Conservation (phyloP, 1,139 yeast species). For the Taphrina communis region DNA sequence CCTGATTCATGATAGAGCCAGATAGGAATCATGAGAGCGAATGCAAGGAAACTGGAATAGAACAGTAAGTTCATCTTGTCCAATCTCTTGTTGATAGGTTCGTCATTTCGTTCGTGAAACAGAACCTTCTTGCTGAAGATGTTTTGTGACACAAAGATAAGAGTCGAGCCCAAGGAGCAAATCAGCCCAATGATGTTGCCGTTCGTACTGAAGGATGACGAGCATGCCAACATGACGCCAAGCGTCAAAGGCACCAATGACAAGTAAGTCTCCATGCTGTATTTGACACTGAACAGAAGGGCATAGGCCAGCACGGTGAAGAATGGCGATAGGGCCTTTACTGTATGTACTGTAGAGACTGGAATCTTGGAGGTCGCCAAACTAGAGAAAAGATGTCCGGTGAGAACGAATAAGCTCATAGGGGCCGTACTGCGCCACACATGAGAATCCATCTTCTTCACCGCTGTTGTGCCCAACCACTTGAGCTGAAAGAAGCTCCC, state of each 20-base stretch:
- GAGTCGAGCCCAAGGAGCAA: slow-evolving; percentile 79
- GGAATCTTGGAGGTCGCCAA: slow-evolving; percentile 88
- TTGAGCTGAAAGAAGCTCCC: slow-evolving; percentile 52
- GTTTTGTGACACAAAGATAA: slow-evolving; percentile 88
- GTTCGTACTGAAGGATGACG: slow-evolving; percentile 52
- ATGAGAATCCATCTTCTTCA: slow-evolving; percentile 53
- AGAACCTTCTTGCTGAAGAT: slow-evolving; percentile 85
- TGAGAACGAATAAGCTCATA: slow-evolving; percentile 89
- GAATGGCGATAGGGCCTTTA: slow-evolving; percentile 86
- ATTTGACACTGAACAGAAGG: slow-evolving; percentile 62
- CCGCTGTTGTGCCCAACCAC: slow-evolving; percentile 52
- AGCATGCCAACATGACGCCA: slow-evolving; percentile 87
- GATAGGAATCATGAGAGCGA: slow-evolving; percentile 74
- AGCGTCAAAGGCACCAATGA: slow-evolving; percentile 75
- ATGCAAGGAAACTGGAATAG: slow-evolving; percentile 84
- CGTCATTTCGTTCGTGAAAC: slow-evolving; percentile 54
- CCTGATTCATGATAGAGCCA: slow-evolving; percentile 70
- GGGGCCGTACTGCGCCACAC: slow-evolving; percentile 72
- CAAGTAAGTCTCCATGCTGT: slow-evolving; percentile 69
- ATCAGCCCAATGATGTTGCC: slow-evolving; percentile 66
- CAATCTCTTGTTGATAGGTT: slow-evolving; percentile 56
- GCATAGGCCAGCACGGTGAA: slow-evolving; percentile 84
- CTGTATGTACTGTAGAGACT: slow-evolving; percentile 87
- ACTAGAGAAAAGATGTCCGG: slow-evolving; percentile 88
- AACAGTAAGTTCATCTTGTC: slow-evolving; percentile 84